Conservation (phyloP, 169 alveolate genomes). For the Miamiensis avidus region DNA sequence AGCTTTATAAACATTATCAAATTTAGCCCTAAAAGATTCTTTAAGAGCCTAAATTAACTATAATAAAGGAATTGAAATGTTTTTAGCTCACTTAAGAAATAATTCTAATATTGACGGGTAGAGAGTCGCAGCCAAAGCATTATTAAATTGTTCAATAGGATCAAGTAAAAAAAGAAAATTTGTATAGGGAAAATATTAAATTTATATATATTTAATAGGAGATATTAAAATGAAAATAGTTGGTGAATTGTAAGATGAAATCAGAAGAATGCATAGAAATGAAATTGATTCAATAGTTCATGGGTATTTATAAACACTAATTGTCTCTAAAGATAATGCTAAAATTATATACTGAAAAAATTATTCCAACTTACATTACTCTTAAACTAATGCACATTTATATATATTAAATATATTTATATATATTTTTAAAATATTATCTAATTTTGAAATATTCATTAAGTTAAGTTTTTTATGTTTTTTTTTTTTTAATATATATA, state of each 20-base stretch:
- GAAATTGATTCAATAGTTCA: constrained; percentile 65
- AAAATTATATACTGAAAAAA: not conserved
- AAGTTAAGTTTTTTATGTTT: too few relatives aligned
- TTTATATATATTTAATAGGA: constrained; percentile 21
- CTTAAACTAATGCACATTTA: too few relatives aligned
- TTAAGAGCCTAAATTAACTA: constrained; percentile 58
- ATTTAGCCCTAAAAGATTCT: constrained; percentile 67
- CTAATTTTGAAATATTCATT: too few relatives aligned
- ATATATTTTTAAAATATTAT: too few relatives aligned
- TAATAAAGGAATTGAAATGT: constrained; percentile 61
- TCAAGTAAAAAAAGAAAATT: constrained; percentile 15
- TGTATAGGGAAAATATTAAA: not conserved
- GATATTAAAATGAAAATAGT: constrained; percentile 61
- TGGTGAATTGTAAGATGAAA: constrained; percentile 63
- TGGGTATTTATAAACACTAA: constrained; percentile 55
- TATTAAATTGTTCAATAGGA: constrained; percentile 58
- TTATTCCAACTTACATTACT: too few relatives aligned
- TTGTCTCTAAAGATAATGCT: constrained; percentile 33
- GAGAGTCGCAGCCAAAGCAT: constrained; percentile 63
- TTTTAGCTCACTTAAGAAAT: constrained; percentile 52
- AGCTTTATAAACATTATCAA: constrained; percentile 53
- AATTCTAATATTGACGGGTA: constrained; percentile 54
- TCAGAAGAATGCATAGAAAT: constrained; percentile 51
- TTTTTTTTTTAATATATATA: too few relatives aligned
- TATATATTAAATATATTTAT: too few relatives aligned